phyloP scores from a whole-genome alignment of 257 asterid genomes.

The Solanum ahanhuiri region DNA sequence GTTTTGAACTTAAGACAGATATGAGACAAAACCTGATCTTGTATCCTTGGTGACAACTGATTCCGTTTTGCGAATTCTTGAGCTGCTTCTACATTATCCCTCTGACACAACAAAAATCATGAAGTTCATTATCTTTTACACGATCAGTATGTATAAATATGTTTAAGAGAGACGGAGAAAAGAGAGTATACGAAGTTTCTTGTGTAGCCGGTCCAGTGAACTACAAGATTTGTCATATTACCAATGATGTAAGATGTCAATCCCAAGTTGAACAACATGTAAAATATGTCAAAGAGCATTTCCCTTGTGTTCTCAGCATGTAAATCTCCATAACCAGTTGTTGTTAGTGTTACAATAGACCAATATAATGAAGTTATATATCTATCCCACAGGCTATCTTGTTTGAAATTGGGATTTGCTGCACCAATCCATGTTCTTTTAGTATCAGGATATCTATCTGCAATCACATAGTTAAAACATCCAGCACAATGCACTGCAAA shows the following conservation, averaged over 20 bases:
- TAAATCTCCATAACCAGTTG: conserved; percentile 60
- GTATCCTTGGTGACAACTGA: conserved; percentile 49
- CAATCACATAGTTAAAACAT: conserved; percentile 44
- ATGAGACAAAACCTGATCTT: conserved; percentile 69
- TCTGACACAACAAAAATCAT: conserved; percentile 23
- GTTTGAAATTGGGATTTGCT: conserved; percentile 34
- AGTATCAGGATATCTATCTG: conserved; percentile 33
- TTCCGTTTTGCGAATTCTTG: conserved; percentile 61
- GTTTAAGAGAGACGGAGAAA: not conserved
- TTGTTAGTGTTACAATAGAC: conserved; percentile 55
- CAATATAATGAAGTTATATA: conserved; percentile 49
- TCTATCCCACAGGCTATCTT: conserved; percentile 32
- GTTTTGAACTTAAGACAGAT: conserved; percentile 80
- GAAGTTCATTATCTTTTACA: not conserved
- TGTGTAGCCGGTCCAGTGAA: conserved; percentile 48
- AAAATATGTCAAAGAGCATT: conserved; percentile 44
- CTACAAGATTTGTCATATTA: conserved; percentile 55
- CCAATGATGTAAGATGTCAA: conserved; percentile 54
- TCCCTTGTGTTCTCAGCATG: conserved; percentile 50
- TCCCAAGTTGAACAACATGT: conserved; percentile 58
- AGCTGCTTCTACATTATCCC: conserved; percentile 64
- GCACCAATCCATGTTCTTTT: conserved; percentile 49
- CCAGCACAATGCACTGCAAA: conserved; percentile 54
- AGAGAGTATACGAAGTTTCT: conserved; percentile 32
- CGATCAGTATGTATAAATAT: not conserved